Evolutionary conservation across 2,329 filamentous ascomycete species (phyloP).

Genomic region (Penicillium corylophilum): DNA sequence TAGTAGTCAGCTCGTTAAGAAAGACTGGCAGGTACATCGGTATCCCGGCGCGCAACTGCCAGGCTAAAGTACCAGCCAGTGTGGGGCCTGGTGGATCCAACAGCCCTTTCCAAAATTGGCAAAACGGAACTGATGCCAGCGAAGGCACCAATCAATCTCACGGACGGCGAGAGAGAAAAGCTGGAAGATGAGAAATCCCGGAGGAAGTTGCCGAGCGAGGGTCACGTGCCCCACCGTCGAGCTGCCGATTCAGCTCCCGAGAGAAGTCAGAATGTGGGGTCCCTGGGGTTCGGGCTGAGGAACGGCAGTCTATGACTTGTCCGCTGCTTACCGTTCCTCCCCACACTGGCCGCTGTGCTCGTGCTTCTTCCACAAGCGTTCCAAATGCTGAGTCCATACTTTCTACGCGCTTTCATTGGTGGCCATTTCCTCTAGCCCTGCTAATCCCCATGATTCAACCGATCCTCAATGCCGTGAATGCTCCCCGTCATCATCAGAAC

Average conservation of each 20-base stretch:
- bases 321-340: neutral
- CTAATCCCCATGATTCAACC: conserved; percentile 29
- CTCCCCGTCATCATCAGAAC: conserved; percentile 23
- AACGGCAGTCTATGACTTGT: conserved; percentile 26
- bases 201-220: conserved; percentile 17
- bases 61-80: conserved; percentile 13
- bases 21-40: conserved; percentile 10
- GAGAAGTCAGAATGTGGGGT: neutral
- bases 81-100: conserved; percentile 2
- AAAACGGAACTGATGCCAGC: neutral
- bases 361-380: neutral
- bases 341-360: conserved; percentile 10
- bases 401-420: conserved; percentile 7
- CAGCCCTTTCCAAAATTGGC: conserved; percentile 3
- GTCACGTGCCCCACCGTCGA: conserved; percentile 31
- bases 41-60: conserved; percentile 14
- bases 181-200: conserved; percentile 22
- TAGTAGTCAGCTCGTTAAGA: neutral
- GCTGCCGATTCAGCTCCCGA: conserved; percentile 32
- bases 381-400: neutral
- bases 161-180: neutral
- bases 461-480: conserved; percentile 38
- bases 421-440: conserved; percentile 5
- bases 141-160: conserved; percentile 5
- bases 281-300: conserved; percentile 23